These are phyloP conservation scores for Starmerella khaoyaiensis DNA, from an alignment of 805 yeast genomes.

Conservation along the genomic window DNA sequence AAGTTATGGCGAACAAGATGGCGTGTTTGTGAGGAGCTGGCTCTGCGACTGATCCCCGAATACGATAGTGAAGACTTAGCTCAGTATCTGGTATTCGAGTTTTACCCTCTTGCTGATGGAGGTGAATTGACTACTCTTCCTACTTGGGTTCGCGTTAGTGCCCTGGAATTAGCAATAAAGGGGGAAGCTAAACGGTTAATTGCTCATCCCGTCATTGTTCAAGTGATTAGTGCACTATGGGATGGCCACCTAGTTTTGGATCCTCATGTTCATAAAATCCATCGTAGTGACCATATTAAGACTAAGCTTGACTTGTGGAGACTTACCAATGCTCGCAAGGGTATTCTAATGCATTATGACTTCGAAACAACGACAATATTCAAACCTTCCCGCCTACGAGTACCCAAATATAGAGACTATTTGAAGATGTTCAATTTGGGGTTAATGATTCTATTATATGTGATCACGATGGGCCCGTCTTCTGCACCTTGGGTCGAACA, in stretches of 20 bases:
- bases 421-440: constrained; percentile 25
- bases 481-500: constrained; percentile 25
- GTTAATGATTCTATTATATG: constrained; percentile 26
- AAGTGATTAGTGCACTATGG: constrained; percentile 38
- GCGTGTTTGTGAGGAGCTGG: constrained; percentile 40
- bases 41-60: constrained; percentile 38
- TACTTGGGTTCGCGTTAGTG: constrained; percentile 32
- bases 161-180: constrained; percentile 40
- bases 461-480: constrained; percentile 21
- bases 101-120: constrained; percentile 36
- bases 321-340: constrained; percentile 24
- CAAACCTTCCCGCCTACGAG: constrained; percentile 31
- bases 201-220: constrained; percentile 40
- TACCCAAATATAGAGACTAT: constrained; percentile 30
- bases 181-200: constrained; percentile 41
- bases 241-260: constrained; percentile 38
- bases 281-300: constrained; percentile 21
- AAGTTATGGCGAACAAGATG: constrained; percentile 35
- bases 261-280: constrained; percentile 29
- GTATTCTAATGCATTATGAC: constrained; percentile 27
- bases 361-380: constrained; percentile 28
- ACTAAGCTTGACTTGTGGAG: constrained; percentile 22
- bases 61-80: constrained; percentile 33
- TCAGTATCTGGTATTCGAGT: constrained; percentile 34
- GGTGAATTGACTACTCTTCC: constrained; percentile 20